Evolutionary conservation across 495 filamentous ascomycete species (phyloP).

Genomic region (Aspergillus conjunctus): DNA sequence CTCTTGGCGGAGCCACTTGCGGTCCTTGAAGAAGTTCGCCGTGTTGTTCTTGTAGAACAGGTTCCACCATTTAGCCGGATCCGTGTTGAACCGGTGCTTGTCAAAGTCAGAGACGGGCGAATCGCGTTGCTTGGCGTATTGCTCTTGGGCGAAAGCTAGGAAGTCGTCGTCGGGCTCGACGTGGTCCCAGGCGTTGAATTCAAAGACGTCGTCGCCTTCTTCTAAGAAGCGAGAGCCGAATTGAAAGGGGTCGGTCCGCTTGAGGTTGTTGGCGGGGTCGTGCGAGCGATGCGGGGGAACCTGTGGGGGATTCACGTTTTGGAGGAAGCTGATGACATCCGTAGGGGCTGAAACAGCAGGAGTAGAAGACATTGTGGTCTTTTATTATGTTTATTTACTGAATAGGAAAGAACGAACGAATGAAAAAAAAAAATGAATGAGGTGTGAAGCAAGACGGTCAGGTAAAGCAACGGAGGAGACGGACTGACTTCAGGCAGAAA

Average conservation of each 20-base stretch:
- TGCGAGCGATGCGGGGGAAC: constrained; percentile 51
- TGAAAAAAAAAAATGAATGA: constrained; percentile 7
- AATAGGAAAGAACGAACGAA: not conserved
- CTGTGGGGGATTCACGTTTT: constrained; percentile 50
- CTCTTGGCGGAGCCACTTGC: constrained; percentile 94
- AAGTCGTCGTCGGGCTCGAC: constrained; percentile 84
- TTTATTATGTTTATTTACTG: no score
- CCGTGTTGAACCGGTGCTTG: constrained; percentile 77
- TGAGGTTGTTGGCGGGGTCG: constrained; percentile 61
- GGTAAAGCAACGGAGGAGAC: no score
- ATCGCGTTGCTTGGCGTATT: constrained; percentile 79
- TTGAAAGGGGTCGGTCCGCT: constrained; percentile 87
- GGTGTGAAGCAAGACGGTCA: not conserved
- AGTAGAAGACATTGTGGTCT: constrained; percentile 28
- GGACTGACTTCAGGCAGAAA: not conserved
- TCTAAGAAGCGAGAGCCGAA: constrained; percentile 89
- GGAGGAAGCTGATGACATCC: constrained; percentile 37
- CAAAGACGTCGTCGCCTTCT: constrained; percentile 81
- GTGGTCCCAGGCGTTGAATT: constrained; percentile 99
- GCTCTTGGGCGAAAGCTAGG: constrained; percentile 74
- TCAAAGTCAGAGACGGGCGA: constrained; percentile 87
- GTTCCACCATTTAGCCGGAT: constrained; percentile 96
- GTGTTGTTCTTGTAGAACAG: constrained; percentile 95
- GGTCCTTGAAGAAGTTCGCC: constrained; percentile 96
- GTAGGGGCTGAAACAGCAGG: constrained; percentile 10